Evolutionary conservation across 345 rosid species (phyloP).

Genomic region (Atalantia buxifolia): DNA sequence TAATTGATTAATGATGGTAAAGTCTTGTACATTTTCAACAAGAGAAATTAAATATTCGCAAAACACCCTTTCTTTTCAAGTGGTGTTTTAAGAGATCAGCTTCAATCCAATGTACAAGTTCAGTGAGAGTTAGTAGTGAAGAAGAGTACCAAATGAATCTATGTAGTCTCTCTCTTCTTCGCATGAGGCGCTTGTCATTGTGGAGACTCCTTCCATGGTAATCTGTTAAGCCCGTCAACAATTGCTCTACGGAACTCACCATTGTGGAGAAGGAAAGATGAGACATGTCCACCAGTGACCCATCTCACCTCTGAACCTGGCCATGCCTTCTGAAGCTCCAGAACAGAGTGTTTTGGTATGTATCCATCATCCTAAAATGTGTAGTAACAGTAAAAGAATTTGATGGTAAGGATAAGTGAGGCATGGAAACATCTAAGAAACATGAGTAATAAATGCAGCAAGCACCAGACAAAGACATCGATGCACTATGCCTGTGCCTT

Average conservation of each 20-base stretch:
- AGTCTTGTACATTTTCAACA: constrained; percentile 1
- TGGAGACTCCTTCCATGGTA: constrained; percentile 78
- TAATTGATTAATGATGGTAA: neutral
- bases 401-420: neutral
- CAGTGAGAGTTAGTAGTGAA: neutral
- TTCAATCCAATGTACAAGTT: constrained; percentile 19
- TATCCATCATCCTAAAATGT: constrained; percentile 86
- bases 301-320: constrained; percentile 99
- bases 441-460: neutral
- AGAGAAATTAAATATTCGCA: constrained; percentile 13
- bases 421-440: neutral
- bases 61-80: neutral
- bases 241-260: constrained; percentile 83
- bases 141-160: constrained; percentile 8
- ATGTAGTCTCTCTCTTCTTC: neutral
- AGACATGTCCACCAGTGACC: constrained; percentile 97
- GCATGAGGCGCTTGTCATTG: constrained; percentile 25
- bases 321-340: constrained; percentile 98
- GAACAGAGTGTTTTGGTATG: constrained; percentile 88
- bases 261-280: constrained; percentile 80
- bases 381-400: neutral
- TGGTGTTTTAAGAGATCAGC: constrained; percentile 19
- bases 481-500: neutral
- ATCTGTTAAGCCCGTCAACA: constrained; percentile 67
- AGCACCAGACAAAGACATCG: neutral